Evolutionary conservation across 192 early-diverging fungal genomes (phyloP), one percentile per base, ranked within the genome.

Genomic region (Phycomyces blakesleeanus): DNA sequence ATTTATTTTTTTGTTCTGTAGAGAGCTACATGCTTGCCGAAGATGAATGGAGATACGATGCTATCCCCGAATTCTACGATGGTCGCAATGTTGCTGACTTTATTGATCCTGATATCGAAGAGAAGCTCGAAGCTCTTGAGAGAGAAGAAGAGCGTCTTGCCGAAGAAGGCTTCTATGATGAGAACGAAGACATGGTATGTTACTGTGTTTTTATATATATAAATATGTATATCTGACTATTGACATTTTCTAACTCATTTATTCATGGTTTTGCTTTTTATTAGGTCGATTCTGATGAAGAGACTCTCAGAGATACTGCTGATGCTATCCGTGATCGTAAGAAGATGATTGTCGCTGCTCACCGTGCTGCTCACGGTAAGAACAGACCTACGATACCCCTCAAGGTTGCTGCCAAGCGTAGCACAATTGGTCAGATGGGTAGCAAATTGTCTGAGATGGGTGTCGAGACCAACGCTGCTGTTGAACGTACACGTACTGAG

Each of bases 31-130:
- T 87, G 71, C 83, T 98, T 52, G 82, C 78, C 18, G 75, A 92
- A 44, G 81, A 84, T 54, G 91, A 95, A 44, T 98, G 96, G 96
- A 95, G 92, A 76, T 90, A 98, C 80, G 98, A 99, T 77, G 79
- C 78, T 41, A 95, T 99, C 56, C 98, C 98, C 38, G 98, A 99
- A 81, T 95, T 99, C 76, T 90, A 95, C 87, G 88, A 98, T 69
- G 96, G 96, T 69, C 92, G 94, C 82, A 99, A 99, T 79, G 85
- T 99, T 37, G 93, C 93, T 20, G 98, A 99, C 81, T 99, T 98
- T 76, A 80, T 98, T 72, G 98, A 99, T 80, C 82, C 96, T 27
- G 94, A 98, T 5, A 98, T 99, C 74, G 94, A 94, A 68, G 92
- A 95, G 74, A 90, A 90, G 69, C 78, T 99, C 64, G 95, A 92